Conservation (phyloP, 2,329 filamentous ascomycete species). For the Colletotrichum somersetense region DNA sequence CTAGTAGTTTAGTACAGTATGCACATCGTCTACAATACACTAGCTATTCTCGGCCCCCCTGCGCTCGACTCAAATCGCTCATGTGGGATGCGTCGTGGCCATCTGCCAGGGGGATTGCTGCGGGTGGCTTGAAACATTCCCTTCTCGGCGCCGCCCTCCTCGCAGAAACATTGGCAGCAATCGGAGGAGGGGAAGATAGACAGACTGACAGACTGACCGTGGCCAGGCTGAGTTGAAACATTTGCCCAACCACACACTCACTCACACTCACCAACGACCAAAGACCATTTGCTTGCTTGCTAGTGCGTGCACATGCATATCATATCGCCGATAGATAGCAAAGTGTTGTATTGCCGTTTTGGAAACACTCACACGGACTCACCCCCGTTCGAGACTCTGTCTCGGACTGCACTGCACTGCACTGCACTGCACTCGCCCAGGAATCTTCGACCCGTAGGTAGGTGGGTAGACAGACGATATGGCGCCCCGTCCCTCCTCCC, state of each 20-base stretch:
- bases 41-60: slow-evolving; percentile 17
- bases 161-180: slow-evolving; percentile 7
- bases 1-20: no score
- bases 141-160: not conserved
- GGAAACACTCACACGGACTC: slow-evolving; percentile 10
- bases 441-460: not conserved
- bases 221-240: slow-evolving; percentile 36
- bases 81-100: not conserved
- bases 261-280: slow-evolving; percentile 17
- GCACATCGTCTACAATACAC: no score
- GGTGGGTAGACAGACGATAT: not conserved
- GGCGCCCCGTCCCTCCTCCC: not conserved
- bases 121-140: slow-evolving; percentile 26
- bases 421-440: not conserved
- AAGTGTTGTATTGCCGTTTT: not conserved
- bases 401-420: slow-evolving; percentile 2
- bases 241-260: slow-evolving; percentile 33
- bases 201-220: not conserved
- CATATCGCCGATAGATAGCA: not conserved
- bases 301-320: slow-evolving; percentile 17
- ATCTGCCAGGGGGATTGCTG: not conserved
- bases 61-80: slow-evolving; percentile 12
- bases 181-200: not conserved
- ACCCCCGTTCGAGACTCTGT: slow-evolving; percentile 4
- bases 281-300: not conserved